These are phyloP conservation scores for Deakozyma indianensis DNA, from an alignment of 805 yeast genomes.

Conservation along the genomic window DNA sequence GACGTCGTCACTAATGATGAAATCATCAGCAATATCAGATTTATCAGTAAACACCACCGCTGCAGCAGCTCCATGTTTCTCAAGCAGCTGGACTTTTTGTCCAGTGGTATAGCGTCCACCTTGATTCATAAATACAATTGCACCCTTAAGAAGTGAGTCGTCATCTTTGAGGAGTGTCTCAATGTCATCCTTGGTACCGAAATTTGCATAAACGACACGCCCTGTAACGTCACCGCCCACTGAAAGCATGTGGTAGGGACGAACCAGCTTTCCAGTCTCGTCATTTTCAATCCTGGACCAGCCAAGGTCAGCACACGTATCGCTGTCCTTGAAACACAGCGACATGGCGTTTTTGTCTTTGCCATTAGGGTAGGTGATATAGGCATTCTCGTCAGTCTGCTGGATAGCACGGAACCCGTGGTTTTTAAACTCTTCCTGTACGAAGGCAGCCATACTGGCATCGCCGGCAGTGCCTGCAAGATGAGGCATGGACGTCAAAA, in stretches of 20 bases:
- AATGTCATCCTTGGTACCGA: constrained; percentile 48
- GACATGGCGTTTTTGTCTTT: neutral
- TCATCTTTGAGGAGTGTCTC: constrained; percentile 22
- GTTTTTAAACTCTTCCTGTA: constrained; percentile 41
- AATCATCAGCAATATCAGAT: constrained; percentile 25
- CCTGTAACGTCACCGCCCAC: constrained; percentile 42
- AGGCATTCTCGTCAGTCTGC: neutral
- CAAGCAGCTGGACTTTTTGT: constrained; percentile 3
- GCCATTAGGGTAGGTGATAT: neutral
- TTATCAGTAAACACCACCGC: constrained; percentile 47
- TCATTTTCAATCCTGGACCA: constrained; percentile 1
- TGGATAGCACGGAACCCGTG: constrained; percentile 33
- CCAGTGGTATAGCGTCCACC: constrained; percentile 23
- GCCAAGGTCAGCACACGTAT: neutral
- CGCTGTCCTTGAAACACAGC: neutral
- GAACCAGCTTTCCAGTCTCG: constrained; percentile 19
- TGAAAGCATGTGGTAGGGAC: constrained; percentile 52
- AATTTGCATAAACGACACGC: constrained; percentile 46
- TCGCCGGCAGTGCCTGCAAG: constrained; percentile 84
- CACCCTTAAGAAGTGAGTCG: constrained; percentile 28
- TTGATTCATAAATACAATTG: constrained; percentile 47
- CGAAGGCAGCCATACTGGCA: constrained; percentile 50
- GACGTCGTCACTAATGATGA: constrained; percentile 32
- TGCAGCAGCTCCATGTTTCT: constrained; percentile 45
- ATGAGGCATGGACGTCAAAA: constrained; percentile 44